Evolutionary conservation across 2,329 filamentous ascomycete genomes (phyloP).

Genomic region (Pseudonectria foliicola): DNA sequence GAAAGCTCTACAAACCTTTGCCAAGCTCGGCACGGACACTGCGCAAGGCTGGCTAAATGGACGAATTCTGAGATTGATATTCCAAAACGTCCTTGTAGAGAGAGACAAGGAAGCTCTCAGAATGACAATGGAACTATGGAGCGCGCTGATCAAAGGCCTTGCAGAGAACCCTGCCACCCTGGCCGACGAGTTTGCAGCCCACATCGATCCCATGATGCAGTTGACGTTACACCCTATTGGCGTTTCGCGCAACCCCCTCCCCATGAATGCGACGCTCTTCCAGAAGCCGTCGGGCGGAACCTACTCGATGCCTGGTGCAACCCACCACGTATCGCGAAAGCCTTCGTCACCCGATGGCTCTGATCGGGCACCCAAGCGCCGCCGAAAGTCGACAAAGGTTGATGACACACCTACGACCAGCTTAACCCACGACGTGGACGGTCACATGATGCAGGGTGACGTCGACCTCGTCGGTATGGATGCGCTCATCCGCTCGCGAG

Average conservation of each 20-base stretch:
- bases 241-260: conserved; percentile 80
- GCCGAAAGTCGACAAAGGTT: conserved; percentile 77
- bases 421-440: conserved; percentile 92
- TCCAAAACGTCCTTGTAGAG: conserved; percentile 93
- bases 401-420: conserved; percentile 57
- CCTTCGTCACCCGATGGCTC: conserved; percentile 45
- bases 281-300: conserved; percentile 87
- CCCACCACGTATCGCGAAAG: conserved; percentile 37
- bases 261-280: conserved; percentile 85
- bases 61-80: conserved; percentile 78
- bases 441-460: conserved; percentile 95
- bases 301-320: conserved; percentile 52
- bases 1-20: conserved; percentile 86
- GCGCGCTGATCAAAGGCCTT: conserved; percentile 64
- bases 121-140: conserved; percentile 83
- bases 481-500: conserved; percentile 77
- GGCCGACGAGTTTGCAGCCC: conserved; percentile 63
- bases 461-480: conserved; percentile 90
- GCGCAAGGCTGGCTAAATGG: conserved; percentile 90
- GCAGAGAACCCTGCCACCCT: conserved; percentile 58
- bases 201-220: conserved; percentile 75
- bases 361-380: conserved; percentile 64
- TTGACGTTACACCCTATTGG: conserved; percentile 87
- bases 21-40: conserved; percentile 72
- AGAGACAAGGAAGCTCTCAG: conserved; percentile 76